phyloP scores from a whole-genome alignment of 208 protist species.

The Leishmania turanica region DNA sequence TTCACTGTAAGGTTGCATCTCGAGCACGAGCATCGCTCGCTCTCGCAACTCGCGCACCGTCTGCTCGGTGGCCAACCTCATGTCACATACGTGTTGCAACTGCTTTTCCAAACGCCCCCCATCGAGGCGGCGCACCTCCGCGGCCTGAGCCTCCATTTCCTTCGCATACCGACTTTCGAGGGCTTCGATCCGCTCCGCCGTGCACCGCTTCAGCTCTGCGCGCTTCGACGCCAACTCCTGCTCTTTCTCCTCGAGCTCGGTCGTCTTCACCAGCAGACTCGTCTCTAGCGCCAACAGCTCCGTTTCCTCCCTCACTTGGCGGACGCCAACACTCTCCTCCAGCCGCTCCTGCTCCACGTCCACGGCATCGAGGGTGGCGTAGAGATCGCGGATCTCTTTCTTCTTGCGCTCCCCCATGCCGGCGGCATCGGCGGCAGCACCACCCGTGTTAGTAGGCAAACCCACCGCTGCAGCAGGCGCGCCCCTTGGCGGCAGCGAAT shows the following conservation, averaged over 20 bases:
- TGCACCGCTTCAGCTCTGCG: conserved; percentile 28
- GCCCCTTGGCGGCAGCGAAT: neutral
- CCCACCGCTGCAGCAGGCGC: neutral
- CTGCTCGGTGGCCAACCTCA: conserved; percentile 10
- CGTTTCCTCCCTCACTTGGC: conserved; percentile 57
- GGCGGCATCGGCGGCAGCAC: neutral
- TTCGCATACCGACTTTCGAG: conserved; percentile 32
- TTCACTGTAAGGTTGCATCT: conserved; percentile 30
- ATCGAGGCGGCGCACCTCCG: conserved; percentile 41
- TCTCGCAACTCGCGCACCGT: conserved; percentile 28
- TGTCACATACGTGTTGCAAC: conserved; percentile 31
- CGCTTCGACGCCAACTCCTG: conserved; percentile 29
- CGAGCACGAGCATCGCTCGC: conserved; percentile 32
- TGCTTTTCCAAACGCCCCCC: conserved; percentile 41
- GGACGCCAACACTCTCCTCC: conserved; percentile 38
- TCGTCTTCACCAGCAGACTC: conserved; percentile 46
- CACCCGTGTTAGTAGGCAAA: neutral
- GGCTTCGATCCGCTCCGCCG: conserved; percentile 30
- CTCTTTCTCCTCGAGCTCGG: conserved; percentile 43
- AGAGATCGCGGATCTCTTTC: conserved; percentile 37
- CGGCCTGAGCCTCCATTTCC: conserved; percentile 27
- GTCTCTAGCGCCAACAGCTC: conserved; percentile 67
- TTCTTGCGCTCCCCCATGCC: conserved; percentile 13
- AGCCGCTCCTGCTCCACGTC: conserved; percentile 51
- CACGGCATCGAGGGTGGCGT: conserved; percentile 46